Base-by-base conservation (phyloP, 2,329 filamentous ascomycete species). In the Phialophora tarda region DNA sequence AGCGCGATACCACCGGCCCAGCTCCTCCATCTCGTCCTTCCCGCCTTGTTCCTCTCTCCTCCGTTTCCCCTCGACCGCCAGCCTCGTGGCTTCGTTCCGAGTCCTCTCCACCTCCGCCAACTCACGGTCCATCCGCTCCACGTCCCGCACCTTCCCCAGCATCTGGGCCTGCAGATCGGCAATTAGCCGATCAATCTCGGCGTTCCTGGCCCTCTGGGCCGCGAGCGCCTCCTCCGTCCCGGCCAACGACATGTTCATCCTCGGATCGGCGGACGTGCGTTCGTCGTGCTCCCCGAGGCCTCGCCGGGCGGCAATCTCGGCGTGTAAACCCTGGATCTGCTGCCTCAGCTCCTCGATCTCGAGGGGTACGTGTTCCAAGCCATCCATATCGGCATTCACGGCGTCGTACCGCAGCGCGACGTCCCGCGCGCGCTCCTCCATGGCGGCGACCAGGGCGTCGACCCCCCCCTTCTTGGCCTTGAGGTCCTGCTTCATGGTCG, bases 401-500 rank as follows among this genome's bases (percentile, higher is more conserved):
- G 75, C 76, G 1, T 80, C 78, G 75, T 73, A 84, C 81, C 78
- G 62, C 68, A 85, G 77, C 69, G 90, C 89, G 47, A 93, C 75
- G 73, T 90, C 85, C 57, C 87, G 82, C 50, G 90, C 86, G 41
- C 89, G 80, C 65, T 86, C 85, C 56, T 96, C 92, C 71, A 97
- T 84, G 67, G 90, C 88, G 24, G 82, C 79, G 17, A 96, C 88
- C 82, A 94, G 86, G 48, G 86, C 84, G 11, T 87, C 86, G 1
- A 96, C 92, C 67, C 93, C 89, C 17, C 85, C 83, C 80, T 98
- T 98, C 74, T 91, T 88, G 50, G 86, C 85, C 77, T 95, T 92
- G 38, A 98, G 84, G 57, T 86, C 85, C 17, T 87, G 87, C 77
- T 98, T 98, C 64, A 87, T 82, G 12, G 86, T 85, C 3, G 83